phyloP scores from a whole-genome alignment of 2,329 filamentous ascomycete species.

The Epichloe coenophiala region DNA sequence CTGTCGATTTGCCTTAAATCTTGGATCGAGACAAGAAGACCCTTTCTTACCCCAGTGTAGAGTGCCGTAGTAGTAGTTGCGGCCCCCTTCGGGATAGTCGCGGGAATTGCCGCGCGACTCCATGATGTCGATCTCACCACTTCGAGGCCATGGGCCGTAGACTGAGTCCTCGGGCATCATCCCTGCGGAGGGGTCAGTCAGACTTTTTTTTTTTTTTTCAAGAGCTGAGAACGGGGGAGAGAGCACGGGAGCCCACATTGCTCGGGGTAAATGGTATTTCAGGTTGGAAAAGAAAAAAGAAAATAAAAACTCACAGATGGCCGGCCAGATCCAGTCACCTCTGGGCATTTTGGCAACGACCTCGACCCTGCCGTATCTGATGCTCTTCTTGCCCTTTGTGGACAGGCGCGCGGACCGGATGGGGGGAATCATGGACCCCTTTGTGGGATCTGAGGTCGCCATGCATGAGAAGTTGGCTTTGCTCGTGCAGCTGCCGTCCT shows the following conservation, averaged over 20 bases:
- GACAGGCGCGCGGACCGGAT: constrained; percentile 34
- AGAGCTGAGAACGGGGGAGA: too few species aligned
- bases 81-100: constrained; percentile 28
- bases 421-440: constrained; percentile 33
- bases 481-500: constrained; percentile 27
- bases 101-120: constrained; percentile 27
- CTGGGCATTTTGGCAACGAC: constrained; percentile 37
- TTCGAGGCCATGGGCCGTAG: constrained; percentile 37
- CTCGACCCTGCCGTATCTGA: constrained; percentile 26
- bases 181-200: constrained; percentile 11
- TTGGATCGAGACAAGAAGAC: too few species aligned
- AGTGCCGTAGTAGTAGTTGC: constrained; percentile 28
- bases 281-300: too few species aligned
- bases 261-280: too few species aligned
- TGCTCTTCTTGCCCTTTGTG: constrained; percentile 15
- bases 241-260: too few species aligned
- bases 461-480: constrained; percentile 20
- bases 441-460: constrained; percentile 27
- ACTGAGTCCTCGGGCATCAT: constrained; percentile 35
- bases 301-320: constrained; percentile 18
- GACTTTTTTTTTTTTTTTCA: too few species aligned
- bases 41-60: constrained; percentile 31
- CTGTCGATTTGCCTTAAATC: too few species aligned
- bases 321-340: constrained; percentile 43
- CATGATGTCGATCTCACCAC: constrained; percentile 40